Evolutionary conservation across 1,284 basidiomycete genomes (phyloP), one percentile per base, ranked within the genome.

Genomic region (Pseudozyma hubeiensis): DNA sequence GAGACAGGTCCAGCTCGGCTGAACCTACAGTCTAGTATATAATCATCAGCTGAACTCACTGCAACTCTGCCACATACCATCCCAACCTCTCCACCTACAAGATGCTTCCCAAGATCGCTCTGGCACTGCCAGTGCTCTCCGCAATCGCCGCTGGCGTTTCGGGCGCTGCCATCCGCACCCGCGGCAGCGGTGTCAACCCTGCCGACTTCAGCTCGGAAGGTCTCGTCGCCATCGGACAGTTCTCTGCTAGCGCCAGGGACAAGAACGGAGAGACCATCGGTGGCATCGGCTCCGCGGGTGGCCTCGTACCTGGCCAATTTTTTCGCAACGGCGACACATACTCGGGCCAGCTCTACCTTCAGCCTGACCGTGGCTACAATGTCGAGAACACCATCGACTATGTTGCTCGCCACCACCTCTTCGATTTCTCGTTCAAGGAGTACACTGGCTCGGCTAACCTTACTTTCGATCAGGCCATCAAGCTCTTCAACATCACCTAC

Each of bases 341-440:
- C 79, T 85, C 83, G 14, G 88, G 88, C 34, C 87, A 86, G 8
- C 81, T 89, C 37, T 80, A 88, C 17, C 85, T 87, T 5, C 87
- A 88, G 63, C 88, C 88, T 7, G 89, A 89, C 80, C 87, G 88
- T 30, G 88, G 88, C 31, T 87, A 85, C 75, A 86, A 87, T 40
- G 64, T 68, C 41, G 64, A 63, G 11, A 84, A 77, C 2, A 89
- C 89, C 0, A 86, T 90, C 58, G 88, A 91, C 82, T 91, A 89
- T 72, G 88, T 89, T 78, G 86, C 86, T 4, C 88, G 90, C 14
- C 88, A 88, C 56, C 85, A 90, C 66, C 85, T 87, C 40, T 87
- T 91, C 75, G 86, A 88, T 64, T 90, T 91, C 78, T 85, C 87
- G 2, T 84, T 91, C 30, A 85, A 85, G 2, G 86, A 83, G 40